phyloP scores from a whole-genome alignment of 768 basidiomycete genomes.

The Pleurotus giganteus region DNA sequence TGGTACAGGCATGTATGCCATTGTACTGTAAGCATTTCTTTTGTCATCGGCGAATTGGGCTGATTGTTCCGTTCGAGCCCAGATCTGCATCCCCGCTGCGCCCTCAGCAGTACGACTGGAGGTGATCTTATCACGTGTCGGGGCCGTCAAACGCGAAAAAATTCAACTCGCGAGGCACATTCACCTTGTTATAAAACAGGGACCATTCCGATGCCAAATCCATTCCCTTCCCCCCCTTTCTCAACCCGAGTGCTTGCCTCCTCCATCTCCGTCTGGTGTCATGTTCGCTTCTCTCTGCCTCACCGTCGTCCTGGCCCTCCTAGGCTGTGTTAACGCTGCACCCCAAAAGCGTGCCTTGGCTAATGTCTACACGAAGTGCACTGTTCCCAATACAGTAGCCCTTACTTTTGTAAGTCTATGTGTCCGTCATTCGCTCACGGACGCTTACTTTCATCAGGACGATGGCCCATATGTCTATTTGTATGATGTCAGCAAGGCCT shows the following conservation, averaged over 20 bases:
- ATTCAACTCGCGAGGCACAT: neutral
- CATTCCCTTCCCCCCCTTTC: neutral
- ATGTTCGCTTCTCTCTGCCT: slow-evolving; percentile 5
- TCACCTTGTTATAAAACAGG: neutral
- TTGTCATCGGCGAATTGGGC: too few relatives aligned
- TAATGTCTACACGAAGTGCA: slow-evolving; percentile 23
- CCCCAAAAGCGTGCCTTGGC: slow-evolving; percentile 16
- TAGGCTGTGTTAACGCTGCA: slow-evolving; percentile 3
- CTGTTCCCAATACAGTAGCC: slow-evolving; percentile 24
- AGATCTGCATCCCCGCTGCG: too few relatives aligned
- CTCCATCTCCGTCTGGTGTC: neutral
- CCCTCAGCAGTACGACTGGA: too few relatives aligned
- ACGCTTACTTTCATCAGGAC: slow-evolving; percentile 15
- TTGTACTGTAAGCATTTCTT: too few relatives aligned
- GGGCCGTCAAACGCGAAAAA: too few relatives aligned
- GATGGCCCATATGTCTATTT: slow-evolving; percentile 23
- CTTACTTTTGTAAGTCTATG: slow-evolving; percentile 26
- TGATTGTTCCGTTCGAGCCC: too few relatives aligned
- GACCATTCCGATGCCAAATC: neutral
- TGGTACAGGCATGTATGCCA: too few relatives aligned
- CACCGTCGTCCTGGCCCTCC: slow-evolving; percentile 4
- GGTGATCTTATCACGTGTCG: too few relatives aligned
- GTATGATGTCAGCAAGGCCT: slow-evolving; percentile 17
- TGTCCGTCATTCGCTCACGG: slow-evolving; percentile 11
- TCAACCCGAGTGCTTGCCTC: neutral